Evolutionary conservation across 116 monocot species (phyloP), one percentile per base, ranked within the genome.

Genomic region (Iris pallida): DNA sequence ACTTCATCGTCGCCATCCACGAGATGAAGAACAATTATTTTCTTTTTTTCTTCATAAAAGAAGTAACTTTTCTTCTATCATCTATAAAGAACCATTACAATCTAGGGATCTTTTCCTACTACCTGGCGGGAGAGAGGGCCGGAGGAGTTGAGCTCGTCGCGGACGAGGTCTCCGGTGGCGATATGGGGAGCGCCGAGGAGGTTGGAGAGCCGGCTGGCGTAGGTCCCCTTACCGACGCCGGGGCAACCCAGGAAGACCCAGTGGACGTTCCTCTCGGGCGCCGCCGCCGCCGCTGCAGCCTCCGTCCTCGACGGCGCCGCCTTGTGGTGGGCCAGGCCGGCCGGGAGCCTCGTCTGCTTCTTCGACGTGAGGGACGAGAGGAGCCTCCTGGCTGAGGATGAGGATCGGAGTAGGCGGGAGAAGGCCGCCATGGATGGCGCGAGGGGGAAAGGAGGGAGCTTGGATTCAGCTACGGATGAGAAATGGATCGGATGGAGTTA

Each of bases 241-340:
- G 85, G 85, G 62, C 85, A 85, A 7, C 85, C 85, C 20, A 85
- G 59, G 67, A 85, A 85, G 13, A 75, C 85, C 85, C 85, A 85
- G 64, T 80, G 85, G 9, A 85, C 77, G 56, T 63, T 77, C 68
- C 66, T 74, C 57, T 70, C 76, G 57, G 52, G 53, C 45, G 56
- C 17, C 19, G 56, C 57, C 40, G 9, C 62, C 53, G 12, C n/a
- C 43, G 14, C 48, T 47, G 40, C n/a, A 9, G 20, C 4, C 20
- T 3, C 30, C 30, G 30, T 30, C 30, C 30, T 30, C 45, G 45
- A 46, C 10, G 14, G 19, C 53, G 46, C 48, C 66, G 17, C 6
- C 4, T 66, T 57, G 2, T 12, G 41, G 5, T n/a, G 61, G 20
- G 55, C 41, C 8, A 55, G 4, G 52, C 12, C 55, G 4, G 60